Evolutionary conservation across 352 stramenopile genomes (phyloP).

Genomic region (Phytophthora ohioensis): DNA sequence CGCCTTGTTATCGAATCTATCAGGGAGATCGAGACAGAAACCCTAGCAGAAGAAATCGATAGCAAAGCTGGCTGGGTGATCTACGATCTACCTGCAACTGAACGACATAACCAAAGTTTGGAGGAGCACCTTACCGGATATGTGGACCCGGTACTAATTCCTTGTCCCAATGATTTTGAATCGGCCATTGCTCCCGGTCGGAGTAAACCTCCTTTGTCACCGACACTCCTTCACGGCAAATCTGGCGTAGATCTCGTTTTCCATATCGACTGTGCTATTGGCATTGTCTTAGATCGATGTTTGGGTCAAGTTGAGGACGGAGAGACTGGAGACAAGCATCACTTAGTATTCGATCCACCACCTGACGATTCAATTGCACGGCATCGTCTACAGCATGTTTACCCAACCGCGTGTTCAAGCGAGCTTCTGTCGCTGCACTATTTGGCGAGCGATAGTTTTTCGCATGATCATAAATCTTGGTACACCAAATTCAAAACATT

Average conservation of each 20-base stretch:
- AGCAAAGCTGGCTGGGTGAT: slow-evolving; percentile 66
- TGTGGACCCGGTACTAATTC: slow-evolving; percentile 49
- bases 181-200: slow-evolving; percentile 58
- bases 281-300: slow-evolving; percentile 59
- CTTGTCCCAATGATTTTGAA: slow-evolving; percentile 64
- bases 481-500: slow-evolving; percentile 63
- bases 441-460: slow-evolving; percentile 38
- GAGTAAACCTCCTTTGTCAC: slow-evolving; percentile 44
- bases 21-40: slow-evolving; percentile 20
- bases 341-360: slow-evolving; percentile 64
- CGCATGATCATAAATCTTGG: slow-evolving; percentile 48
- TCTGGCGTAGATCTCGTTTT: slow-evolving; percentile 83
- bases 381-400: slow-evolving; percentile 62
- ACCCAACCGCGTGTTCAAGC: slow-evolving; percentile 50
- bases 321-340: slow-evolving; percentile 47
- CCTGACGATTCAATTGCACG: slow-evolving; percentile 54
- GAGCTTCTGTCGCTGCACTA: slow-evolving; percentile 69
- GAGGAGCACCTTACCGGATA: slow-evolving; percentile 68
- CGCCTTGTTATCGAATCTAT: slow-evolving; percentile 58
- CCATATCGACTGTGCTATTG: slow-evolving; percentile 53
- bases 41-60: neutral
- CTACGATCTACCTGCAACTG: slow-evolving; percentile 66
- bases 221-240: slow-evolving; percentile 65
- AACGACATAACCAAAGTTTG: slow-evolving; percentile 51
- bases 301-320: slow-evolving; percentile 66